Evolutionary conservation across 164 flowering plant species (phyloP).

Genomic region (Chloranthus sessilifolius): DNA sequence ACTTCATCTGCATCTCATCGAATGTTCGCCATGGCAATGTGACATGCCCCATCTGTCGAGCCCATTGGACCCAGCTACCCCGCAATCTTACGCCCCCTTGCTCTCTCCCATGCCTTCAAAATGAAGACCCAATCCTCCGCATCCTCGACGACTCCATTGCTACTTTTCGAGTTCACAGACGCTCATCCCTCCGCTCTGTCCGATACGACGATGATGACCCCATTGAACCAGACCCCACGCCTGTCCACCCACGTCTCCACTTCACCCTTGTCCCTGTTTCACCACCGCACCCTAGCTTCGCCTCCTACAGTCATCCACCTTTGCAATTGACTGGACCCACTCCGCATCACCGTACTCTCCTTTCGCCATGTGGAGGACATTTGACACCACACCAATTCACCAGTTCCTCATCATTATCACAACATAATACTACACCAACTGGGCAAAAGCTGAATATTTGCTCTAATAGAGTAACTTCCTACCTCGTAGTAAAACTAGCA

Average conservation of each 20-base stretch:
- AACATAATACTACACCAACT: slow-evolving; percentile 17
- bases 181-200: slow-evolving; percentile 67
- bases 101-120: slow-evolving; percentile 30
- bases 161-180: slow-evolving; percentile 72
- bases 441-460: slow-evolving; percentile 16
- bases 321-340: slow-evolving; percentile 10
- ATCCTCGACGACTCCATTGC: slow-evolving; percentile 93
- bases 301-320: slow-evolving; percentile 15
- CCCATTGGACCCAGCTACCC: slow-evolving; percentile 90
- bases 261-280: slow-evolving; percentile 40
- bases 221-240: slow-evolving; percentile 43
- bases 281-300: slow-evolving; percentile 13
- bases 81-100: slow-evolving; percentile 41
- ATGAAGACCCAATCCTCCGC: slow-evolving; percentile 58
- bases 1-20: slow-evolving; percentile 78
- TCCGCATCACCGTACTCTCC: slow-evolving; percentile 4
- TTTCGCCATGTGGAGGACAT: slow-evolving; percentile 2
- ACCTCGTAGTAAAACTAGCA: slow-evolving; percentile 54
- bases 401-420: slow-evolving; percentile 17
- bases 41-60: slow-evolving; percentile 89
- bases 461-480: slow-evolving; percentile 32
- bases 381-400: slow-evolving; percentile 16
- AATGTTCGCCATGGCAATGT: slow-evolving; percentile 84
- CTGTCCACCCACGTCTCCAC: slow-evolving; percentile 39
- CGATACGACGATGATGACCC: slow-evolving; percentile 77